Conservation (phyloP, 2,329 filamentous ascomycete genomes). For the Chalaropsis thielavioides region DNA sequence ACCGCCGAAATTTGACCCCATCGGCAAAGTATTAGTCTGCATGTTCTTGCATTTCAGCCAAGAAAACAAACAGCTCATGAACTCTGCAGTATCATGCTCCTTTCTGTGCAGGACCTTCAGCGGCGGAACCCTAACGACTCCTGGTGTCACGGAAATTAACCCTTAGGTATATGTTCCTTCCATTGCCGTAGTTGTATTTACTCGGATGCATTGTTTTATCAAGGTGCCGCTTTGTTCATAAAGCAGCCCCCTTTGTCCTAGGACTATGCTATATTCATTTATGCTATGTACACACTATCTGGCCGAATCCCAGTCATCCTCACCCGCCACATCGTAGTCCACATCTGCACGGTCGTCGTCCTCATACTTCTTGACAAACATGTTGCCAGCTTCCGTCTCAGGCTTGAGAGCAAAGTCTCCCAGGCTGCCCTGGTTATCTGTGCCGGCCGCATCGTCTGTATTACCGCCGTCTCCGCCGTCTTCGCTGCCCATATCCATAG, state of each 20-base stretch:
- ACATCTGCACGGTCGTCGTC: slow-evolving; percentile 29
- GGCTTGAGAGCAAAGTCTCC: neutral
- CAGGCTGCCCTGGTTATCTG: neutral
- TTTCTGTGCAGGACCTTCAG: too few relatives aligned
- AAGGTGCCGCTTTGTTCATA: too few relatives aligned
- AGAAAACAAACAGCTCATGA: too few relatives aligned
- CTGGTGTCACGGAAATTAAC: too few relatives aligned
- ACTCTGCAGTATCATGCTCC: too few relatives aligned
- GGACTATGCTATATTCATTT: neutral
- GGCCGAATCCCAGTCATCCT: slow-evolving; percentile 31
- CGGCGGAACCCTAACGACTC: too few relatives aligned
- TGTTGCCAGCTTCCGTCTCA: neutral
- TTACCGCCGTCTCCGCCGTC: slow-evolving; percentile 12
- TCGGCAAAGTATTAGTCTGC: neutral
- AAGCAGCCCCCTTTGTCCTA: too few relatives aligned
- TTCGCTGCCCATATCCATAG: slow-evolving; percentile 19
- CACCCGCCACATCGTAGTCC: slow-evolving; percentile 41
- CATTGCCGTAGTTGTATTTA: too few relatives aligned
- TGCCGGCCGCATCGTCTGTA: slow-evolving; percentile 16
- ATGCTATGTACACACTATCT: neutral
- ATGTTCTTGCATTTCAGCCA: neutral
- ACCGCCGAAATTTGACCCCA: neutral
- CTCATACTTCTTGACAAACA: slow-evolving; percentile 20
- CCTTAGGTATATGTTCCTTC: too few relatives aligned
- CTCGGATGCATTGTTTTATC: too few relatives aligned